phyloP scores from a whole-genome alignment of 805 yeast species.

The Metschnikowia proteae region DNA sequence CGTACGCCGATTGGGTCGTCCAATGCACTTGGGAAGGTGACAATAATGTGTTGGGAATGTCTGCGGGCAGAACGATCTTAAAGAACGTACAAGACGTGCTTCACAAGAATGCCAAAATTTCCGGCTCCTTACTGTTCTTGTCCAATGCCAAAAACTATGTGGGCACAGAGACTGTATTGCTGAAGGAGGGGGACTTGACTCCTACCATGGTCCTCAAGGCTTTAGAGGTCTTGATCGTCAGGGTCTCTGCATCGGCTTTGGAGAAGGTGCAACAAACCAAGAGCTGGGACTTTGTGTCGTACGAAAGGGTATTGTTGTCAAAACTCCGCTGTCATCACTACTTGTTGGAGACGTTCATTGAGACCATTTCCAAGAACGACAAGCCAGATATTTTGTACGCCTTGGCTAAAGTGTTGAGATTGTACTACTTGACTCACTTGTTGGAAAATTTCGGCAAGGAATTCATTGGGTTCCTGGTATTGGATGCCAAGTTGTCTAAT shows the following conservation, averaged over 20 bases:
- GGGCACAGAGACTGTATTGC: slow-evolving; percentile 8
- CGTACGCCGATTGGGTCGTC: slow-evolving; percentile 45
- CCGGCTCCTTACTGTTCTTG: slow-evolving; percentile 18
- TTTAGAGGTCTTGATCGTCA: slow-evolving; percentile 36
- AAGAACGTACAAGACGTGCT: slow-evolving; percentile 29
- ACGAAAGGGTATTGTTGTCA: slow-evolving; percentile 37
- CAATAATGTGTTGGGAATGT: slow-evolving; percentile 42
- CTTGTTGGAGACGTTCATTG: slow-evolving; percentile 31
- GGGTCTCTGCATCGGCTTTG: slow-evolving; percentile 30
- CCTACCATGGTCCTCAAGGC: slow-evolving; percentile 19
- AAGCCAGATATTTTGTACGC: slow-evolving; percentile 24
- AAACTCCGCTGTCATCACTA: slow-evolving; percentile 44
- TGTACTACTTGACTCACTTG: slow-evolving; percentile 27
- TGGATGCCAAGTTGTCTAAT: slow-evolving; percentile 28
- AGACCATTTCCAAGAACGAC: slow-evolving; percentile 20
- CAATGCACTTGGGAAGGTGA: slow-evolving; percentile 51
- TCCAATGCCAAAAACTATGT: slow-evolving; percentile 9
- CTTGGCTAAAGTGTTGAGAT: slow-evolving; percentile 30
- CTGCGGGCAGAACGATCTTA: slow-evolving; percentile 39
- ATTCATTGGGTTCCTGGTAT: slow-evolving; percentile 35
- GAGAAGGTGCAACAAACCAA: slow-evolving; percentile 24
- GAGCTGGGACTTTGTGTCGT: slow-evolving; percentile 36
- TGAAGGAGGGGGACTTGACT: slow-evolving; percentile 16
- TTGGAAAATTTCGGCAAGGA: slow-evolving; percentile 33
- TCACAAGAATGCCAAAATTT: slow-evolving; percentile 10